Base-by-base conservation (phyloP, 768 basidiomycete genomes). In the Paxillus rubicundulus region DNA sequence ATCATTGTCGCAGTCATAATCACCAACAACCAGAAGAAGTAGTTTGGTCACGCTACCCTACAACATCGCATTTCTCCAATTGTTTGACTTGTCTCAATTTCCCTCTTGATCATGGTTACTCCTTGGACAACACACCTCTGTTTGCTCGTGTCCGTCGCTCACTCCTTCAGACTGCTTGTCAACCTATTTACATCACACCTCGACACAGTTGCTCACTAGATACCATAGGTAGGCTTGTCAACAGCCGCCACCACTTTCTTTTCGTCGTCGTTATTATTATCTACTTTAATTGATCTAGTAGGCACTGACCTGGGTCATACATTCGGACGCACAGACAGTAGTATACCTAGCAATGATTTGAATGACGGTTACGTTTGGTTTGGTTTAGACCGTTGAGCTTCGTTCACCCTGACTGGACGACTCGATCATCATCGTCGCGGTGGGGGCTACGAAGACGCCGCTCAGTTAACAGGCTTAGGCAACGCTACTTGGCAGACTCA, bases 1-100 rank as follows among this genome's bases (percentile, higher is more conserved):
- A 76, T 88, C 47, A 74, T 90, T 28, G 73, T 81, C 24, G 84
- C 79, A 5, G 75, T 84, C 30, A 77, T 86, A 24, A 70, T 81
- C 18, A 77, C 71, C 40, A 74, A 78, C 45, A 73, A 77, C 58
- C 72, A 65, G 41, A 67, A 71, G 47, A 76, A 77, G 42, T 59
- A 59, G 52, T 32, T 47, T 30, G 30, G 32, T 53, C 27, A 38
- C 20, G n/a, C 9, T 27, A n/a, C 5, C n/a, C 24, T 44, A 33
- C 12, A 14, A 9, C 16, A 16, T 30, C 14, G 37, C 42, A 30
- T 38, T 20, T 37, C 24, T 17, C 14, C 14, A 39, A n/a, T 47
- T 34, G 20, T 37, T 20, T 28, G 5, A n/a, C 9, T 24, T 42
- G 45, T 45, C 17, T 32, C 14, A 27, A n/a, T 49, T 14, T 49